Conservation (phyloP, 139 green algal genomes). For the Auxenochlorella pyrenoidosa region DNA sequence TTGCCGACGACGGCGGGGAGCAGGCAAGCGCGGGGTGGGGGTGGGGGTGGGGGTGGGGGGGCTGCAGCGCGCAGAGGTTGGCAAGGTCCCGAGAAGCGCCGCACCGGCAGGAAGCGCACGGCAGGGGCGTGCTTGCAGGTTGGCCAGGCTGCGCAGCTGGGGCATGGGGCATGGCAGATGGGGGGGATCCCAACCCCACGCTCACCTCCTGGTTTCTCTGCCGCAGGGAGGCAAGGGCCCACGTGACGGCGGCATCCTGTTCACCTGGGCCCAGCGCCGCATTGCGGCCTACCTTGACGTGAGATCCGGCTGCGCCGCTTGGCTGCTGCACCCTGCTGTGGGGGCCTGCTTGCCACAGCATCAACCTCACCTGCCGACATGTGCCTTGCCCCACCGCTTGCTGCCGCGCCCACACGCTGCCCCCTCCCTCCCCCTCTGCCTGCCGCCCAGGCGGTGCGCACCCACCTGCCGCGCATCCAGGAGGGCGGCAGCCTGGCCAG, state of each 20-base stretch:
- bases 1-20: constrained; percentile 74
- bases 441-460: constrained; percentile 46
- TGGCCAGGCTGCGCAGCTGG: neutral
- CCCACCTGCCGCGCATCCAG: constrained; percentile 69
- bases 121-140: neutral
- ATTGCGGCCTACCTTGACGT: constrained; percentile 65
- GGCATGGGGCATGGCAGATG: neutral
- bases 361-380: too few relatives aligned
- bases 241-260: constrained; percentile 70
- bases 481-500: constrained; percentile 81
- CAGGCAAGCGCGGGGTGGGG: neutral
- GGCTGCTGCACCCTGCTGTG: neutral
- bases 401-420: neutral
- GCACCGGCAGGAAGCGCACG: neutral
- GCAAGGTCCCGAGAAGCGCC: neutral
- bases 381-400: neutral
- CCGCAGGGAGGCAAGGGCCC: neutral
- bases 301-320: neutral
- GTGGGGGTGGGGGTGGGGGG: too few relatives aligned
- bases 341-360: too few relatives aligned
- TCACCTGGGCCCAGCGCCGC: constrained; percentile 85
- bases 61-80: too few relatives aligned
- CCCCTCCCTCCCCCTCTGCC: neutral
- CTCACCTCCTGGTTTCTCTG: neutral
- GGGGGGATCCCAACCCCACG: too few relatives aligned